Conservation (phyloP, 148 eudicot species). For the Spergularia bocconei region DNA sequence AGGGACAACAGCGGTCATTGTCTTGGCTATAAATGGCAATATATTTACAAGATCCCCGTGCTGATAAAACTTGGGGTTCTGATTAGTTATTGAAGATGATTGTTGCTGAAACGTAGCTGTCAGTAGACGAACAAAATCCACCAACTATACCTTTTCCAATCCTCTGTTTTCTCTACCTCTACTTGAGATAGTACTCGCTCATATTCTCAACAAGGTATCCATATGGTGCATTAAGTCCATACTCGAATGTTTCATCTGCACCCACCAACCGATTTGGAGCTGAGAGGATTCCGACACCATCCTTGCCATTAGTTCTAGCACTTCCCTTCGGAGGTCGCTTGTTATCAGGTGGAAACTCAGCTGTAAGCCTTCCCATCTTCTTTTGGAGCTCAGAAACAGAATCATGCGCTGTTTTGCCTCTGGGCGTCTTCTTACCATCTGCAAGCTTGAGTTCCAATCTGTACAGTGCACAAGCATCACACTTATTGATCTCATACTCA, state of each 20-base stretch:
- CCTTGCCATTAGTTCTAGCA: constrained; percentile 47
- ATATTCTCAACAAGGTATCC: constrained; percentile 64
- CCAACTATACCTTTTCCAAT: constrained; percentile 16
- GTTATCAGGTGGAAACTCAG: constrained; percentile 71
- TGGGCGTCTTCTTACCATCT: constrained; percentile 70
- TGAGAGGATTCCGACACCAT: constrained; percentile 37
- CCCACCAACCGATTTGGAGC: constrained; percentile 34
- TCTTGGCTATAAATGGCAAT: constrained; percentile 14
- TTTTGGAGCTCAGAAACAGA: constrained; percentile 91
- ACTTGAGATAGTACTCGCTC: constrained; percentile 56
- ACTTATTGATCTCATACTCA: constrained; percentile 81
- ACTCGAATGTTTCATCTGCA: constrained; percentile 45
- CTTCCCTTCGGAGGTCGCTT: constrained; percentile 60
- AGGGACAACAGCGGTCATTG: constrained; percentile 10
- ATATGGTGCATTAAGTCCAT: constrained; percentile 45
- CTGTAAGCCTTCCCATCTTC: constrained; percentile 90
- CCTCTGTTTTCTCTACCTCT: constrained; percentile 16
- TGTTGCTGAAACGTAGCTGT: constrained; percentile 15
- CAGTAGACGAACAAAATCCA: constrained; percentile 24
- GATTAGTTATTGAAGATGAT: constrained; percentile 28
- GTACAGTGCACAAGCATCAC: constrained; percentile 77
- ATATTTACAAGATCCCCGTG: constrained; percentile 44
- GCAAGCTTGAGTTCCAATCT: constrained; percentile 83
- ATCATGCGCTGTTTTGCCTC: constrained; percentile 64
- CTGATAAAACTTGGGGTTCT: constrained; percentile 30